phyloP scores from a whole-genome alignment of 1,284 basidiomycete genomes.

The Naganishia albida region DNA sequence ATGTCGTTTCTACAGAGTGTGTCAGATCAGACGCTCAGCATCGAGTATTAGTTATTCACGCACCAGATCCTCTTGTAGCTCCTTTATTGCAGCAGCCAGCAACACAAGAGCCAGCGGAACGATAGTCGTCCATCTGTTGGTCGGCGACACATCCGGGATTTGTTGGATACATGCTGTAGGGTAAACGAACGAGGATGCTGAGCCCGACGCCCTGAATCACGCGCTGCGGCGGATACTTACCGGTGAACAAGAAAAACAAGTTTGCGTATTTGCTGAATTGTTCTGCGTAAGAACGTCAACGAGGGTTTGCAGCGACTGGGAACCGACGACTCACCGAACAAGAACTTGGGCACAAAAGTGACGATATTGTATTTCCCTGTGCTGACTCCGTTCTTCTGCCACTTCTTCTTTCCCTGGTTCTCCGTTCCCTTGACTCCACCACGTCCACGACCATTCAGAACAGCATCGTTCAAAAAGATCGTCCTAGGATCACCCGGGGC shows the following conservation, averaged over 20 bases:
- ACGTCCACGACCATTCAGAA: conserved; percentile 58
- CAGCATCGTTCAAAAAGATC: conserved; percentile 70
- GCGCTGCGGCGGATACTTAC: conserved; percentile 36
- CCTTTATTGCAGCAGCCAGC: conserved; percentile 94
- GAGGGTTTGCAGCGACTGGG: not conserved
- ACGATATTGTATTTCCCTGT: conserved; percentile 93
- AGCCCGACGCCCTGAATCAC: too few relatives aligned
- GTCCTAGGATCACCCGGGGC: conserved; percentile 52
- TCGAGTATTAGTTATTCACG: conserved; percentile 29
- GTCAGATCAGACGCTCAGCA: not conserved
- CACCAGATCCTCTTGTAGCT: conserved; percentile 86
- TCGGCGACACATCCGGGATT: conserved; percentile 96
- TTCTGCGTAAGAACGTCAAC: conserved; percentile 59
- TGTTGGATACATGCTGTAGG: conserved; percentile 84
- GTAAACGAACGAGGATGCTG: not conserved
- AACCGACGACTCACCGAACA: conserved; percentile 69
- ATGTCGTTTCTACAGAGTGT: conserved; percentile 70
- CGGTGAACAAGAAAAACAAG: conserved; percentile 96
- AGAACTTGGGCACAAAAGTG: conserved; percentile 91
- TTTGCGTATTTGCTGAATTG: conserved; percentile 99
- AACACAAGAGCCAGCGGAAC: conserved; percentile 85
- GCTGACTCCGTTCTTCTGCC: conserved; percentile 79
- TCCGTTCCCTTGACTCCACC: conserved; percentile 34
- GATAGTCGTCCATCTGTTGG: conserved; percentile 93
- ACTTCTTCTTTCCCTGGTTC: conserved; percentile 58